Evolutionary conservation across 2,329 filamentous ascomycete species (phyloP), one percentile per base, ranked within the genome.

Genomic region (Diatrype stigma): DNA sequence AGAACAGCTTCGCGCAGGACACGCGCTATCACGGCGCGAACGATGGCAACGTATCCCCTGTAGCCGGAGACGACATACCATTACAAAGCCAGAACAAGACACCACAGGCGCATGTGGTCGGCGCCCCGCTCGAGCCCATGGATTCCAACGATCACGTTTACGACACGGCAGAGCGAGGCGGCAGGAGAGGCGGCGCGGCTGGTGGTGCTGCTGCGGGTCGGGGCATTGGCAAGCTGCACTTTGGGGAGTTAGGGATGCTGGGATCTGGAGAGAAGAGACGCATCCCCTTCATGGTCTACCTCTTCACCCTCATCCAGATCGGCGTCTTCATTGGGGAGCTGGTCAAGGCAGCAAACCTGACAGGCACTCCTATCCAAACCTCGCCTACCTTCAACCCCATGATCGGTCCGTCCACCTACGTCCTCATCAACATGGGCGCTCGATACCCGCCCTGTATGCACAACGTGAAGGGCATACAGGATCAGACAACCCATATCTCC

Each of bases 391-490:
- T 99, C 74, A 99, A 97, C 72, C 88, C 89, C 52, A 96, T 99
- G 90, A 96, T 99, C 64, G 94, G 94, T 0, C 94, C 94, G 1
- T 96, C 92, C 5, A 82, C 86, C 1, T 90, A 90, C 60, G 84
- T 97, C 22, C 82, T 96, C 62, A 96, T 97, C 74, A 96, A 96
- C 70, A 96, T 99, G 90, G 94, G 94, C 52, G 90, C 92, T 38
- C 86, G 94, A 55, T 99, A 89, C 66, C 83, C 88, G 3, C 90
- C 92, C 6, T 99, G 94, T 70, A 99, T 99, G 94, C 92, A 93
- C 74, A 90, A 89, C 60, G 80, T 89, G 57, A 68, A 80, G 42
- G 79, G 77, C 45, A 76, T 92, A 34, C 85, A 86, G 62, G 76
- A 82, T 51, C 72, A 72, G 6, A 62, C 64, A 4, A 60, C 64